Base-by-base conservation (phyloP, 2,329 filamentous ascomycete species). In the Boeremia exigua region DNA sequence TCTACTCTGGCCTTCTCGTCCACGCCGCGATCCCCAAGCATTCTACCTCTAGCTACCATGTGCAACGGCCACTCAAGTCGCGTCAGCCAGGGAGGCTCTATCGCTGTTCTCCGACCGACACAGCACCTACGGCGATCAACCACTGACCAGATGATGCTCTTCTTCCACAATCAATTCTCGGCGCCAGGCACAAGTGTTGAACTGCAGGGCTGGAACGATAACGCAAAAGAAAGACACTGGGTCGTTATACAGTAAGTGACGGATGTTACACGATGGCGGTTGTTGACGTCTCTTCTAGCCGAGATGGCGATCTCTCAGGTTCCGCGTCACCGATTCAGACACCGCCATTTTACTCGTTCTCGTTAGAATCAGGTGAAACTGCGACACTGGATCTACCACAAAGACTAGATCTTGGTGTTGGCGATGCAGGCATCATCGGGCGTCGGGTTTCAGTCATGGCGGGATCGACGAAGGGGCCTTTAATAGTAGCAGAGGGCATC, bases 81-180 rank as follows among this genome's bases (percentile, higher is more conserved):
- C 37, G 45, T 61, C 7, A 70, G 67, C 33, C 71, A 74, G 57
- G 72, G 72, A n/a, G 72, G 72, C 29, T 70, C 71, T 1, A 72
- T 75, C n/a, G 72, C 72, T 12, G 66, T 74, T 1, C 61, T 75
- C 1, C 65, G 60, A 10, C 65, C 69, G 14, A 62, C 58, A 15
- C 49, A 49, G 10, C 54, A 57, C 33, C 37, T 59, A 1, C 25
- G 29, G 8, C 57, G 49, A 4, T 40, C 58, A 3, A 44, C 53
- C 10, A 51, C 60, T 32, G 56, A 67, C 17, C 66, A 73, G 36
- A 65, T 72, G 53, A 58, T 61, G 0, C 45, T 74, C 0, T 56
- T 70, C 12, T 73, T 75, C 33, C 70, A 62, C 44, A 73, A 74
- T 27, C 46, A 54, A n/a, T 55, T 68, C 1, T 60, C 62, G 2